Evolutionary conservation across 805 yeast species (phyloP).

Genomic region (Grigorovia humatica): DNA sequence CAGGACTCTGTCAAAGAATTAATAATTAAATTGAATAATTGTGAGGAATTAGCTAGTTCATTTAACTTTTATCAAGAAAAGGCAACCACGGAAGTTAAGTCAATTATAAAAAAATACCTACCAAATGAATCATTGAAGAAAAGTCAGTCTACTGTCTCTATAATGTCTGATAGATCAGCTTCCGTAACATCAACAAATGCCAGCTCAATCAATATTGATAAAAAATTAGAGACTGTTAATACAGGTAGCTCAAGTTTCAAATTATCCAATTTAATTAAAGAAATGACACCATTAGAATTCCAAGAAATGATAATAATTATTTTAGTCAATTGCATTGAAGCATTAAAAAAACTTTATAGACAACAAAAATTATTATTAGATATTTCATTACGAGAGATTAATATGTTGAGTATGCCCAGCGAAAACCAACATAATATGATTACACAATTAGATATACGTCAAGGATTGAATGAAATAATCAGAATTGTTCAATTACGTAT

Average conservation of each 20-base stretch:
- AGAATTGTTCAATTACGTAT: slow-evolving; percentile 65
- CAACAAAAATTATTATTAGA: slow-evolving; percentile 77
- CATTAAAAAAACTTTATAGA: slow-evolving; percentile 58
- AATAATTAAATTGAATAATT: slow-evolving; percentile 47
- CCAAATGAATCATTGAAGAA: slow-evolving; percentile 36
- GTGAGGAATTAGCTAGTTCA: slow-evolving; percentile 53
- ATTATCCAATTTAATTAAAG: slow-evolving; percentile 42
- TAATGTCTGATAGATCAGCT: background rate
- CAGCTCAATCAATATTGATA: background rate
- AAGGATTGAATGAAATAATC: slow-evolving; percentile 56
- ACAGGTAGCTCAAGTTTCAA: slow-evolving; percentile 27
- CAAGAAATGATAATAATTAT: slow-evolving; percentile 55
- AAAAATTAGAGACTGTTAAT: background rate
- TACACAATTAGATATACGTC: slow-evolving; percentile 56
- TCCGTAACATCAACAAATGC: slow-evolving; percentile 1
- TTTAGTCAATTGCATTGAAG: slow-evolving; percentile 57
- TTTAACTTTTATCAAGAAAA: slow-evolving; percentile 56
- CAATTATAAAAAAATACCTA: slow-evolving; percentile 52
- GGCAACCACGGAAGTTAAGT: slow-evolving; percentile 61
- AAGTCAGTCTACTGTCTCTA: background rate
- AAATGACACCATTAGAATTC: slow-evolving; percentile 65
- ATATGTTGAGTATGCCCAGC: slow-evolving; percentile 16
- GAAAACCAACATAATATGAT: slow-evolving; percentile 29
- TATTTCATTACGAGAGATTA: slow-evolving; percentile 42
- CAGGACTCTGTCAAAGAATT: slow-evolving; percentile 36